These are phyloP conservation scores for Phlebiopsis flavidoalba DNA, from an alignment of 768 basidiomycete species.

Conservation along the genomic window DNA sequence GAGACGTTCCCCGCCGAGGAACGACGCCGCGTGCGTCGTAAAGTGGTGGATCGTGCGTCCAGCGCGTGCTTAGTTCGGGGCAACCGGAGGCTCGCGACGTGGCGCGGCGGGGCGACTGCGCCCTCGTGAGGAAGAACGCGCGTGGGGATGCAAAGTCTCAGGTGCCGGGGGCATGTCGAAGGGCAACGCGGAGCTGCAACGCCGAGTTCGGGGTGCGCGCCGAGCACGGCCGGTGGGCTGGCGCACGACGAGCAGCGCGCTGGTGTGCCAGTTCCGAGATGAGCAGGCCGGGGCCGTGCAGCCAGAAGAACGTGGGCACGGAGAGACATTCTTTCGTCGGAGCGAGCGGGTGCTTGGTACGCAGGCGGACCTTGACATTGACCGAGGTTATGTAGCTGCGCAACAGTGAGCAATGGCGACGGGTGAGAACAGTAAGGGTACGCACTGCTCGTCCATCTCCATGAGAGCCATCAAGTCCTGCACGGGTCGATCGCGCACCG, in stretches of 20 bases:
- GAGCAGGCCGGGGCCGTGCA: constrained; percentile 30
- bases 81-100: constrained; percentile 21
- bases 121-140: constrained; percentile 40
- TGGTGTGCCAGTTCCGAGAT: constrained; percentile 54
- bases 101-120: constrained; percentile 8
- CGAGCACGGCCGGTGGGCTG: neutral
- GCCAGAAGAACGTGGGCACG: constrained; percentile 35
- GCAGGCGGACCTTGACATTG: constrained; percentile 34
- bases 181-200: constrained; percentile 26
- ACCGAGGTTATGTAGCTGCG: neutral
- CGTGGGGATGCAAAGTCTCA: constrained; percentile 43
- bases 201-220: neutral
- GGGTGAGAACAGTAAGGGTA: neutral
- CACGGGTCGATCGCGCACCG: constrained; percentile 46
- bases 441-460: constrained; percentile 17
- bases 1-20: constrained; percentile 13
- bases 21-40: constrained; percentile 24
- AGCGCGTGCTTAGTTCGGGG: constrained; percentile 15
- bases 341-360: constrained; percentile 42
- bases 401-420: neutral
- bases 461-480: constrained; percentile 54
- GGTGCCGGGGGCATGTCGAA: constrained; percentile 21
- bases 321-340: constrained; percentile 17
- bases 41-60: constrained; percentile 15
- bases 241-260: constrained; percentile 37